These are phyloP conservation scores for Austroboletus festivus DNA, from an alignment of 768 basidiomycete species.

Conservation along the genomic window DNA sequence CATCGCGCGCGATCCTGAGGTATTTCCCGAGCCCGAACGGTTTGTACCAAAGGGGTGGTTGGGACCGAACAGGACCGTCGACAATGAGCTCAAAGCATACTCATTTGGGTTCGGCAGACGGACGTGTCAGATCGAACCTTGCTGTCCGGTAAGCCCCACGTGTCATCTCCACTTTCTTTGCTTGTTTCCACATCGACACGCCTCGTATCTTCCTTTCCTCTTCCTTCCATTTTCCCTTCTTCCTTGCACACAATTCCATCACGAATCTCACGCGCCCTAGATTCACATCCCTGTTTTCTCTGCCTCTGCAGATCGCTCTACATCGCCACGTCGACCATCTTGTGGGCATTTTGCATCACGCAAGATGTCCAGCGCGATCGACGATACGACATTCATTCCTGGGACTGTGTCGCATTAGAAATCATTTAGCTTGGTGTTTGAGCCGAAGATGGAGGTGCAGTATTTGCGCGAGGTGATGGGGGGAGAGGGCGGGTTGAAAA, in stretches of 20 bases:
- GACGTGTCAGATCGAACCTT: constrained; percentile 24
- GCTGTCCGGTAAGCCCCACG: constrained; percentile 20
- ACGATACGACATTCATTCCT: constrained; percentile 59
- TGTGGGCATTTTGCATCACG: constrained; percentile 60
- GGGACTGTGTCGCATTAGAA: constrained; percentile 61
- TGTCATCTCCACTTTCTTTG: too few relatives aligned
- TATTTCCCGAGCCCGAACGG: constrained; percentile 37
- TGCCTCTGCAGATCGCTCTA: constrained; percentile 61
- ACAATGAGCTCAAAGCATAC: constrained; percentile 48
- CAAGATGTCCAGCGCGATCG: constrained; percentile 51
- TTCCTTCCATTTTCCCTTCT: too few relatives aligned
- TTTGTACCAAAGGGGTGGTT: constrained; percentile 61
- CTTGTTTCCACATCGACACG: too few relatives aligned
- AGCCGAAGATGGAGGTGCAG: constrained; percentile 37
- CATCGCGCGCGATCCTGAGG: constrained; percentile 24
- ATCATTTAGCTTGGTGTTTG: constrained; percentile 56
- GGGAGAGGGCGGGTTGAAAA: too few relatives aligned
- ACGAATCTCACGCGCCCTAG: too few relatives aligned
- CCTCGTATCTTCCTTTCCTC: too few relatives aligned
- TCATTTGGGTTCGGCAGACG: constrained; percentile 54
- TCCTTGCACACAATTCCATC: too few relatives aligned
- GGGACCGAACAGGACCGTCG: constrained; percentile 38
- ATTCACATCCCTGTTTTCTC: too few relatives aligned
- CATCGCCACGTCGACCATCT: constrained; percentile 55
- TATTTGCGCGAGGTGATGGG: constrained; percentile 10